A percentile compares a stretch with the other conserved stretches of the same genome.
Evolutionary conservation across 1,284 basidiomycete genomes (phyloP).

Genomic region (Microbotryum violaceum): DNA sequence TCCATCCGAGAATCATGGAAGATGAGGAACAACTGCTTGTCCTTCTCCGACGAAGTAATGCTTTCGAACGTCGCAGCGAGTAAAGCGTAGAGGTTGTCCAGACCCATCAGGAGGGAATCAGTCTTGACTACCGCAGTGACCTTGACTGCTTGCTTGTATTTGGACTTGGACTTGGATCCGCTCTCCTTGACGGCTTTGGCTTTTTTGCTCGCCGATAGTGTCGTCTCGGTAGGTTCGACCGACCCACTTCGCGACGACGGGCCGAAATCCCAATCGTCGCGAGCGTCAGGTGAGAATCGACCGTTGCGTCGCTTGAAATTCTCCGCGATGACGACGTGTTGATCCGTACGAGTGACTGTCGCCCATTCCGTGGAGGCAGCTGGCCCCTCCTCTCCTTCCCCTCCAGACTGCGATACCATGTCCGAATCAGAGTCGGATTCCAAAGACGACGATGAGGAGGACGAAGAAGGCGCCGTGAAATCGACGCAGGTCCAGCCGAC

Average conservation of each 20-base stretch:
- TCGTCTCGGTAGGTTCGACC: no score
- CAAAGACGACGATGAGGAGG: no score
- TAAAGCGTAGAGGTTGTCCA: constrained; percentile 6
- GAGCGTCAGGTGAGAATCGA: constrained; percentile 12
- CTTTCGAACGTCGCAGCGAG: constrained; percentile 18
- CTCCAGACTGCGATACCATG: no score
- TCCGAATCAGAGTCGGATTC: no score
- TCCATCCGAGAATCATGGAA: constrained; percentile 28
- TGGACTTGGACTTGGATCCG: no score
- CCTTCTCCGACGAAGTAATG: constrained; percentile 1
- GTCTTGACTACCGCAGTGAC: neutral
- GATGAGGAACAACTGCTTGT: constrained; percentile 18
- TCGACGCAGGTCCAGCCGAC: constrained; percentile 25
- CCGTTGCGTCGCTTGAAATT: constrained; percentile 11
- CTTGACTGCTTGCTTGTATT: no score
- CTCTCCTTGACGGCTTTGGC: no score
- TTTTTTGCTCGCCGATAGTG: no score
- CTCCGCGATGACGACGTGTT: constrained; percentile 16
- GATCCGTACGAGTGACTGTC: no score
- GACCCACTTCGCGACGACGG: no score
- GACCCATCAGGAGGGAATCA: neutral
- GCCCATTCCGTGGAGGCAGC: no score
- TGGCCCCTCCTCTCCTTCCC: no score
- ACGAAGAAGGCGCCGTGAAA: neutral
- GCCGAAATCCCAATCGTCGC: constrained; percentile 9